Evolutionary conservation across 2,329 filamentous ascomycete species (phyloP).

Genomic region (Plenodomus tracheiphilus): DNA sequence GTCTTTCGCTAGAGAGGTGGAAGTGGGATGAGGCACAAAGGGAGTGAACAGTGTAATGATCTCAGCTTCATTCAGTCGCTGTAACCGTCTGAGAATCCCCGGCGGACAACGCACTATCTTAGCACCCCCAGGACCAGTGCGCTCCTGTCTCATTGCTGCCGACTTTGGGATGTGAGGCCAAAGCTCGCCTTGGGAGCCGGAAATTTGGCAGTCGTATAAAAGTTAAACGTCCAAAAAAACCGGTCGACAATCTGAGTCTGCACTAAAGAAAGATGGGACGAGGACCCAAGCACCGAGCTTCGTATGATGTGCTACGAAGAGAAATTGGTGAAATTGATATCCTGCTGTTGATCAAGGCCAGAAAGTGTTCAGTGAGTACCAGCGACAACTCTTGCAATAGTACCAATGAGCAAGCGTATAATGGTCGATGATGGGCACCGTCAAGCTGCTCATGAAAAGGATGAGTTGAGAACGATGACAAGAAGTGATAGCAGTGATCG

Average conservation of each 20-base stretch:
- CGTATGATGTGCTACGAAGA: background rate
- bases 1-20: conserved; percentile 41
- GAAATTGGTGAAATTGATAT: background rate
- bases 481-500: background rate
- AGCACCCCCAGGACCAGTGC: conserved; percentile 19
- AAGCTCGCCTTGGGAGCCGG: conserved; percentile 19
- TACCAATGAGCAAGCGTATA: background rate
- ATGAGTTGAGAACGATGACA: background rate
- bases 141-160: background rate
- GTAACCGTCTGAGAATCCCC: conserved; percentile 29
- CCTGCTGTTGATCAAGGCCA: background rate
- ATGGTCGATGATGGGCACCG: too few relatives aligned
- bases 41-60: conserved; percentile 53
- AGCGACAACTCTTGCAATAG: background rate
- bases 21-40: conserved; percentile 56
- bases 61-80: conserved; percentile 43
- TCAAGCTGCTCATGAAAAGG: background rate
- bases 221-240: too few relatives aligned
- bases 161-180: conserved; percentile 9
- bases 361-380: background rate
- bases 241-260: too few relatives aligned
- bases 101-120: conserved; percentile 32
- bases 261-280: too few relatives aligned
- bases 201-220: too few relatives aligned
- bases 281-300: too few relatives aligned